Evolutionary conservation across 1,284 basidiomycete species (phyloP).

Genomic region (Heimioporus retisporus): DNA sequence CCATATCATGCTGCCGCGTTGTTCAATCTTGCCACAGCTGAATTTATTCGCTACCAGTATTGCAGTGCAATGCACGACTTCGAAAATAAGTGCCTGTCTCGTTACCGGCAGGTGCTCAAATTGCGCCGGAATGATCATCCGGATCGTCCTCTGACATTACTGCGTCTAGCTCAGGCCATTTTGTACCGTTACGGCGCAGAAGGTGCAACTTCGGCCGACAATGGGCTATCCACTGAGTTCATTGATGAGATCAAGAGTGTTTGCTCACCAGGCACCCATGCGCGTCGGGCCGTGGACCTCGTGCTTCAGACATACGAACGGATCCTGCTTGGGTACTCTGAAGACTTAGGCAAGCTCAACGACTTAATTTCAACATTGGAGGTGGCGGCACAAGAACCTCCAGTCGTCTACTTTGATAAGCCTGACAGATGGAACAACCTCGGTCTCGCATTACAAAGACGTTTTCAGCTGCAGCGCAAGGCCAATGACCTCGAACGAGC

Average conservation of each 20-base stretch:
- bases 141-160: slow-evolving; percentile 18
- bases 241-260: neutral
- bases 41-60: slow-evolving; percentile 9
- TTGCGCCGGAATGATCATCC: slow-evolving; percentile 6
- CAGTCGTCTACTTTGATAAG: slow-evolving; percentile 2
- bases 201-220: neutral
- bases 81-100: neutral
- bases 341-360: slow-evolving; percentile 5
- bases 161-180: slow-evolving; percentile 18
- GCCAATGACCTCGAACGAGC: slow-evolving; percentile 10
- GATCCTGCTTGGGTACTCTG: neutral
- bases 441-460: slow-evolving; percentile 10
- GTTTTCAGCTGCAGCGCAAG: slow-evolving; percentile 11
- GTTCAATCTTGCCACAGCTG: slow-evolving; percentile 25
- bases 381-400: slow-evolving; percentile 1
- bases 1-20: neutral
- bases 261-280: slow-evolving; percentile 5
- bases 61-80: neutral
- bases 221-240: neutral
- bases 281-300: slow-evolving; percentile 11
- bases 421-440: slow-evolving; percentile 12
- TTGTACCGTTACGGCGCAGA: slow-evolving; percentile 4
- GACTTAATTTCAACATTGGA: slow-evolving; percentile 8
- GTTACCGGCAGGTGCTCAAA: slow-evolving; percentile 13
- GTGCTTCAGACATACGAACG: slow-evolving; percentile 9